Conservation (phyloP, 495 filamentous ascomycete species). For the Lichina pygmaea region DNA sequence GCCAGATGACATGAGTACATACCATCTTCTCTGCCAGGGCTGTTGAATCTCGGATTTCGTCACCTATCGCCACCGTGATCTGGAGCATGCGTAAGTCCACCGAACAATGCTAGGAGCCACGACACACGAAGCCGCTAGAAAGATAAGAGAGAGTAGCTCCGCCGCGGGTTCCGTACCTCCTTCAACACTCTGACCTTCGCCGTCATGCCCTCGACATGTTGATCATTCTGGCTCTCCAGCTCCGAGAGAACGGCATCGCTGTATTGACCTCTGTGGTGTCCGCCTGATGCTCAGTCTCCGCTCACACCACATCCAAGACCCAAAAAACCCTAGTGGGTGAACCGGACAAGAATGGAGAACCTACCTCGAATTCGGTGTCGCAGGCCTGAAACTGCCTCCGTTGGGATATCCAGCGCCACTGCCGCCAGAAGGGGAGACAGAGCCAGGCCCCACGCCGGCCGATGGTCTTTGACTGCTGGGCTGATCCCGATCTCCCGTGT, state of each 20-base stretch:
- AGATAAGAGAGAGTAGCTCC: background rate
- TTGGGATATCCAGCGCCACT: slow-evolving; percentile 14
- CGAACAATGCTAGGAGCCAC: background rate
- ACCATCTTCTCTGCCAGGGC: slow-evolving; percentile 56
- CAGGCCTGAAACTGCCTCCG: slow-evolving; percentile 23
- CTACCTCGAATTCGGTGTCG: slow-evolving; percentile 64
- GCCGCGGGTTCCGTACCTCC: slow-evolving; percentile 31
- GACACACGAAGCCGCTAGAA: background rate
- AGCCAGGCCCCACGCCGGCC: too few relatives aligned
- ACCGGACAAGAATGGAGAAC: background rate
- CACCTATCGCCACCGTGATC: slow-evolving; percentile 81
- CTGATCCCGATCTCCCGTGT: slow-evolving; percentile 31
- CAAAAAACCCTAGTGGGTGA: background rate
- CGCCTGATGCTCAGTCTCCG: background rate
- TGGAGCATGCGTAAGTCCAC: slow-evolving; percentile 9
- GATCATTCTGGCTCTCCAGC: slow-evolving; percentile 86
- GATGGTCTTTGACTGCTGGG: slow-evolving; percentile 9
- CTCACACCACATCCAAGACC: background rate
- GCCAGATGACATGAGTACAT: background rate
- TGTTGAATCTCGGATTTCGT: slow-evolving; percentile 73
- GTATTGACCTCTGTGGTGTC: slow-evolving; percentile 49
- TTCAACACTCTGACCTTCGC: slow-evolving; percentile 84
- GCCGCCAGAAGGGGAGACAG: slow-evolving; percentile 6
- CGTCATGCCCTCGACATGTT: slow-evolving; percentile 65
- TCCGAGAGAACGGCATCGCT: slow-evolving; percentile 78